Evolutionary conservation across 2,329 filamentous ascomycete genomes (phyloP).

Genomic region (Monosporascus sp.): DNA sequence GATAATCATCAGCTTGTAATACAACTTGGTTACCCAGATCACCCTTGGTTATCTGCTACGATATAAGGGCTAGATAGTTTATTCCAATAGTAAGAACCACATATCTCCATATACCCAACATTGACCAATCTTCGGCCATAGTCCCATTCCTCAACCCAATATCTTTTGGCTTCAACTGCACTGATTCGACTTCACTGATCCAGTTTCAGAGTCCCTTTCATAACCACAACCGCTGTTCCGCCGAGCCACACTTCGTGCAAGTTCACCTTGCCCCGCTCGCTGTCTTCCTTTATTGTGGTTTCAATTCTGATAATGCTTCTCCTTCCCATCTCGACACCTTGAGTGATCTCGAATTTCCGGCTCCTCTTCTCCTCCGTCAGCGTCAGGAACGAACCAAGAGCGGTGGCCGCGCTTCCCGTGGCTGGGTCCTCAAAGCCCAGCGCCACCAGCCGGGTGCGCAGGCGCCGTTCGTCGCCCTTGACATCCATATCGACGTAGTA

Average conservation of each 20-base stretch:
- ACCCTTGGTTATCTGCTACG: too few species aligned
- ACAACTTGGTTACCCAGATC: too few species aligned
- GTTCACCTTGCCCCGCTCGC: slow-evolving; percentile 4
- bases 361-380: slow-evolving; percentile 28
- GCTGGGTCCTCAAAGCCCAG: slow-evolving; percentile 49
- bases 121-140: background rate
- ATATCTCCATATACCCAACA: too few species aligned
- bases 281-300: slow-evolving; percentile 22
- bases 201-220: slow-evolving; percentile 22
- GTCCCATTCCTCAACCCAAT: too few species aligned
- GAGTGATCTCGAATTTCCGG: slow-evolving; percentile 47
- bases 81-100: too few species aligned
- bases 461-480: slow-evolving; percentile 18
- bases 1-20: too few species aligned
- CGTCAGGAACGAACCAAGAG: slow-evolving; percentile 49
- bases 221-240: slow-evolving; percentile 25
- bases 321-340: slow-evolving; percentile 64
- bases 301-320: slow-evolving; percentile 47
- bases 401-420: slow-evolving; percentile 57
- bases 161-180: too few species aligned
- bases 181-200: slow-evolving; percentile 9
- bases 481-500: slow-evolving; percentile 47
- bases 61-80: too few species aligned
- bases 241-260: slow-evolving; percentile 22
- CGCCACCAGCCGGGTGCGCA: slow-evolving; percentile 59